A percentile compares a stretch with the other conserved stretches of the same genome.
phyloP scores from a whole-genome alignment of 805 yeast genomes.

The Candida bentonensis region DNA sequence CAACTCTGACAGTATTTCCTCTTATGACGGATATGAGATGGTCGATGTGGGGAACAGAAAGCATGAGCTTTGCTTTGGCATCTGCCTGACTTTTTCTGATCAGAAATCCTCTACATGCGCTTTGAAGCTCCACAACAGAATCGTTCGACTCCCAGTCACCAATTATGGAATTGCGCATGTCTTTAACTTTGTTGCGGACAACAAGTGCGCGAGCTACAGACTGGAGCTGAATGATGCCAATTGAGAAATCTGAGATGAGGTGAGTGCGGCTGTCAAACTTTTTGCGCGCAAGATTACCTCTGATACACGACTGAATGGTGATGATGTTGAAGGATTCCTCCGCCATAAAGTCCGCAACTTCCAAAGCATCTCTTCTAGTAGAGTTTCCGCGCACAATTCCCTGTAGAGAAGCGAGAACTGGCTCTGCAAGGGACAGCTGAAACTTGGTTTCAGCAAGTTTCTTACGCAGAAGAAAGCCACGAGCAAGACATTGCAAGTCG shows the following conservation, averaged over 20 bases:
- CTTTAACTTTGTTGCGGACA: constrained; percentile 25
- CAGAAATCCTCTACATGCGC: background rate
- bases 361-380: constrained; percentile 2
- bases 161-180: constrained; percentile 9
- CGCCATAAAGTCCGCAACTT: background rate
- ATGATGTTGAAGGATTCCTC: constrained; percentile 1
- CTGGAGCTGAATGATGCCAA: constrained; percentile 35
- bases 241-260: constrained; percentile 36
- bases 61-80: background rate
- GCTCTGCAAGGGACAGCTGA: background rate
- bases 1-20: background rate
- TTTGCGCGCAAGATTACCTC: constrained; percentile 29
- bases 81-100: background rate
- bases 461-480: constrained; percentile 14
- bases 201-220: constrained; percentile 35
- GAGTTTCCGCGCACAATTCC: constrained; percentile 9
- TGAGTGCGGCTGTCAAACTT: constrained; percentile 14
- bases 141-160: background rate
- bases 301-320: constrained; percentile 19
- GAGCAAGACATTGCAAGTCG: constrained; percentile 10
- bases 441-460: background rate
- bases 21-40: background rate
- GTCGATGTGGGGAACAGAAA: background rate
- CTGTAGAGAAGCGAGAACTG: constrained; percentile 8
- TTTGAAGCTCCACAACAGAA: background rate